Conservation (phyloP, 768 basidiomycete species). For the Mycena chlorophos region DNA sequence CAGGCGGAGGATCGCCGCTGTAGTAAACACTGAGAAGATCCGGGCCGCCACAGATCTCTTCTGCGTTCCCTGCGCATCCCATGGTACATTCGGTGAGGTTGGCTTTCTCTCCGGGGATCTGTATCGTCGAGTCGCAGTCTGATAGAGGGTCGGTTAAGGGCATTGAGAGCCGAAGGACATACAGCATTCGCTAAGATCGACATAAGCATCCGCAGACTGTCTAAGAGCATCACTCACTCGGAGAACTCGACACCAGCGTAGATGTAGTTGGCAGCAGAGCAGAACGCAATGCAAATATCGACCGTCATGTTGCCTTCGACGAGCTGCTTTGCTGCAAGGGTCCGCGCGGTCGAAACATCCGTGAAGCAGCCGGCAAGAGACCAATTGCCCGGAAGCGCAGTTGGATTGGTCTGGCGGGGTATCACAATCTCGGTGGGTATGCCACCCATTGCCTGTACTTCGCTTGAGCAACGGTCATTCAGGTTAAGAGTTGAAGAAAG, state of each 20-base stretch:
- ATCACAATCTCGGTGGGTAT: neutral
- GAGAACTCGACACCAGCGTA: slow-evolving; percentile 69
- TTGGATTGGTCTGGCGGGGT: slow-evolving; percentile 28
- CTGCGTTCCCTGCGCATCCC: slow-evolving; percentile 53
- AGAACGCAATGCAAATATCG: slow-evolving; percentile 44
- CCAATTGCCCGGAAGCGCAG: slow-evolving; percentile 45
- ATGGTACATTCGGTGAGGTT: slow-evolving; percentile 50
- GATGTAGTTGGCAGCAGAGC: slow-evolving; percentile 38
- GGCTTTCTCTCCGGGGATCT: slow-evolving; percentile 46
- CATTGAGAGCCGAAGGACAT: slow-evolving; percentile 19
- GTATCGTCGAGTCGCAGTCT: slow-evolving; percentile 64
- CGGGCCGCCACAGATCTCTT: slow-evolving; percentile 57
- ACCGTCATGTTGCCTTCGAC: slow-evolving; percentile 52
- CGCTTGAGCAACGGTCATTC: neutral
- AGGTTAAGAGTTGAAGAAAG: neutral
- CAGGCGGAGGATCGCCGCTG: slow-evolving; percentile 51
- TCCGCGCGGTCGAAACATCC: slow-evolving; percentile 48
- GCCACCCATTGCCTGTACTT: neutral
- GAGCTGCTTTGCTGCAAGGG: slow-evolving; percentile 46
- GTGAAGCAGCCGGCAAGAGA: slow-evolving; percentile 53
- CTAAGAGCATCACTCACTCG: slow-evolving; percentile 33
- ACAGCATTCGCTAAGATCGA: slow-evolving; percentile 43
- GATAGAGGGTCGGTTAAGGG: slow-evolving; percentile 15
- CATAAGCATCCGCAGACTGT: neutral
- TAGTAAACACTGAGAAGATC: slow-evolving; percentile 54